Evolutionary conservation across 2,329 filamentous ascomycete genomes (phyloP).

Genomic region (Cercospora sesami): DNA sequence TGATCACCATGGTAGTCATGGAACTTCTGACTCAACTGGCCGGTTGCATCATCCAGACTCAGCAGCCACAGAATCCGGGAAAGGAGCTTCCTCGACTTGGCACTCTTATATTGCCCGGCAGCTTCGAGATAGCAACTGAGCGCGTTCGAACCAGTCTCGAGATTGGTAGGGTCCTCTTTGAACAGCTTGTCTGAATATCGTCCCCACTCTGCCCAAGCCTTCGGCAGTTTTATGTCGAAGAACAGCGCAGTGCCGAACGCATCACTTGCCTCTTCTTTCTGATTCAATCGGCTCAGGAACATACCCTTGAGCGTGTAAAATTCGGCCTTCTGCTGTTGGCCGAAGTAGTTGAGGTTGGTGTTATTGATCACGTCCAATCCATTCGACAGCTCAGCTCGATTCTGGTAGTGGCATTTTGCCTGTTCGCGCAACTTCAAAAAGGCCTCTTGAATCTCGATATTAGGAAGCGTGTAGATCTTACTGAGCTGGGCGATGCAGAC

Average conservation of each 20-base stretch:
- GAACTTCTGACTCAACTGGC: constrained; percentile 79
- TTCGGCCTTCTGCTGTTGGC: constrained; percentile 91
- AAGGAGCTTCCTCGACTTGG: constrained; percentile 91
- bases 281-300: constrained; percentile 92
- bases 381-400: constrained; percentile 84
- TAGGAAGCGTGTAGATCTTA: constrained; percentile 96
- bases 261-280: constrained; percentile 87
- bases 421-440: constrained; percentile 99
- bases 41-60: constrained; percentile 86
- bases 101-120: constrained; percentile 93
- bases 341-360: constrained; percentile 98
- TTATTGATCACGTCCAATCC: constrained; percentile 99
- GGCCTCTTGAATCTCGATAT: constrained; percentile 98
- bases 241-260: constrained; percentile 94
- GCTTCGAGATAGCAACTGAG: constrained; percentile 96
- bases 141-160: constrained; percentile 83
- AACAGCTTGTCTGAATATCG: constrained; percentile 97
- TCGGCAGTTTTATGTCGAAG: constrained; percentile 91
- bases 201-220: constrained; percentile 99
- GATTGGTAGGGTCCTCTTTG: constrained; percentile 81
- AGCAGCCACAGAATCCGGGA: constrained; percentile 93
- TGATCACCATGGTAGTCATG: constrained; percentile 97
- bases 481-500: constrained; percentile 97
- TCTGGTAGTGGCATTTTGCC: constrained; percentile 98
- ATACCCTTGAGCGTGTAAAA: constrained; percentile 99